These are phyloP conservation scores for Terana coerulea DNA, from an alignment of 768 basidiomycete genomes.

Conservation along the genomic window DNA sequence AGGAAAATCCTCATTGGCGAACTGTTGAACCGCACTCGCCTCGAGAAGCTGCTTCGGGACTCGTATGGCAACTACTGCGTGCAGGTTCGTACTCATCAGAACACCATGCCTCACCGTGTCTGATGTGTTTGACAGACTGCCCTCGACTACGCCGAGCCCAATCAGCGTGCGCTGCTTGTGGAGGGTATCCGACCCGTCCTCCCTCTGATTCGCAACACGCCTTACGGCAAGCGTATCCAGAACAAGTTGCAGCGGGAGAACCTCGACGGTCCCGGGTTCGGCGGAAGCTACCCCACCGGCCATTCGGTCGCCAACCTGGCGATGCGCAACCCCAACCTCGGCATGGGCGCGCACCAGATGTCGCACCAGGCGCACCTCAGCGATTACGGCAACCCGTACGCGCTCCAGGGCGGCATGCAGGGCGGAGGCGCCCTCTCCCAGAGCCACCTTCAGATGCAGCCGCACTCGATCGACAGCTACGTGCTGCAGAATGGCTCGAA, in stretches of 20 bases:
- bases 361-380: slow-evolving; percentile 44
- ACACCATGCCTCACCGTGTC: slow-evolving; percentile 10
- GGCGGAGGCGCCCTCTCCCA: slow-evolving; percentile 37
- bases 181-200: slow-evolving; percentile 98
- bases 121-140: slow-evolving; percentile 65
- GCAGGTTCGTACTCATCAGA: slow-evolving; percentile 46
- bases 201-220: slow-evolving; percentile 97
- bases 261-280: slow-evolving; percentile 28
- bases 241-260: slow-evolving; percentile 95
- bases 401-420: slow-evolving; percentile 51
- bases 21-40: slow-evolving; percentile 85
- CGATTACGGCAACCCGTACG: slow-evolving; percentile 66
- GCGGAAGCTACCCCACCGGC: slow-evolving; percentile 51
- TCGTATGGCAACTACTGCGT: slow-evolving; percentile 97
- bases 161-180: slow-evolving; percentile 86
- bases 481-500: slow-evolving; percentile 71
- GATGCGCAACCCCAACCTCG: slow-evolving; percentile 55
- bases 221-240: slow-evolving; percentile 98
- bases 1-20: slow-evolving; percentile 95
- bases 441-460: slow-evolving; percentile 41
- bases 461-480: slow-evolving; percentile 77
- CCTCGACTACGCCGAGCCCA: slow-evolving; percentile 95
- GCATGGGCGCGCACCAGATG: slow-evolving; percentile 35
- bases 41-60: slow-evolving; percentile 94
- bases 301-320: slow-evolving; percentile 57